phyloP scores from a whole-genome alignment of 2,329 filamentous ascomycete species.

The Fusarium robinianum region DNA sequence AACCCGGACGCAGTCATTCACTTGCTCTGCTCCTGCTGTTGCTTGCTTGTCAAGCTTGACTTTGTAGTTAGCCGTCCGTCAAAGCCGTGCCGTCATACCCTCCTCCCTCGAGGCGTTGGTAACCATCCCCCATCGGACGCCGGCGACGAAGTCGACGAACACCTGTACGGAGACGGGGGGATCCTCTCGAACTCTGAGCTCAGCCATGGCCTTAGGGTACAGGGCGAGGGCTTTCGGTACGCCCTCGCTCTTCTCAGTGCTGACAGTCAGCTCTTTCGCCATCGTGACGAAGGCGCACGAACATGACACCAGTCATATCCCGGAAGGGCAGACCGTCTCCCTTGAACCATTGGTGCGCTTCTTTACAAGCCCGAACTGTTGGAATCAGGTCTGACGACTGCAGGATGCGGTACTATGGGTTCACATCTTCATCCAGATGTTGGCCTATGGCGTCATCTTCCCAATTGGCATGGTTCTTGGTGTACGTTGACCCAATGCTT shows the following conservation, averaged over 20 bases:
- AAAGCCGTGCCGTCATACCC: conserved; percentile 13
- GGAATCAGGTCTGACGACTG: conserved; percentile 39
- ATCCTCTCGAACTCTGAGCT: conserved; percentile 8
- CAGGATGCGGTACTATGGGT: conserved; percentile 87
- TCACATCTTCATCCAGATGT: conserved; percentile 86
- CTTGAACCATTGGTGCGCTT: conserved; percentile 70
- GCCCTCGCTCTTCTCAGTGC: conserved; percentile 23
- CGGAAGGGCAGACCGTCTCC: conserved; percentile 71
- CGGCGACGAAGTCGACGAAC: conserved; percentile 6
- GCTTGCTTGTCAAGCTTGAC: conserved; percentile 27
- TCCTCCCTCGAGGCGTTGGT: conserved; percentile 14
- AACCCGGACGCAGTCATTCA: conserved; percentile 25
- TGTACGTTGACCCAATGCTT: conserved; percentile 55
- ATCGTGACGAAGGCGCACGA: conserved; percentile 49
- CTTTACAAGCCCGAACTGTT: background rate
- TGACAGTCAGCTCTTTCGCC: conserved; percentile 33
- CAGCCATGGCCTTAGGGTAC: conserved; percentile 28
- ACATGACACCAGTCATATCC: conserved; percentile 58
- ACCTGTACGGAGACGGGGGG: background rate
- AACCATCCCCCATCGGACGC: conserved; percentile 26
- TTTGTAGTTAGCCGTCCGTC: no score
- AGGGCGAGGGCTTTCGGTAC: conserved; percentile 18
- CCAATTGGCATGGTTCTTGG: conserved; percentile 95
- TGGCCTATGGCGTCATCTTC: conserved; percentile 90
- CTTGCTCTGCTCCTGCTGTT: conserved; percentile 25